A percentile compares a stretch with the other conserved stretches of the same genome.
phyloP scores from a whole-genome alignment of 208 protist genomes.

The Crithidia expoeki region DNA sequence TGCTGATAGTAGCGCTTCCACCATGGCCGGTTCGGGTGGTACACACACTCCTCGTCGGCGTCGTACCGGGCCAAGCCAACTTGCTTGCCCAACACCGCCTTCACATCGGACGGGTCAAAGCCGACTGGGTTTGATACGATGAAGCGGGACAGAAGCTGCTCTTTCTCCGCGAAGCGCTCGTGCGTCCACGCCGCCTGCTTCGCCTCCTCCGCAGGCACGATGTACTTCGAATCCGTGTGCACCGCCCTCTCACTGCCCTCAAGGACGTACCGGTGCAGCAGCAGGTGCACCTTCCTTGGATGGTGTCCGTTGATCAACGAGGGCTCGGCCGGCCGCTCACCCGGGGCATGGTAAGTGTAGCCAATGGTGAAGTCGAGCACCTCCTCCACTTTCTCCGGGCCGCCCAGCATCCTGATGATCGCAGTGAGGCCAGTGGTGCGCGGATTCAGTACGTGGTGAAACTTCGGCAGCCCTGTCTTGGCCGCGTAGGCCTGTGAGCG shows the following conservation, averaged over 20 bases:
- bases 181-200: constrained; percentile 63
- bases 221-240: constrained; percentile 9
- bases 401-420: constrained; percentile 76
- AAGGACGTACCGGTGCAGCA: constrained; percentile 54
- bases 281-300: constrained; percentile 75
- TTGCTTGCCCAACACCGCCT: constrained; percentile 54
- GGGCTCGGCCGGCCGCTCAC: constrained; percentile 65
- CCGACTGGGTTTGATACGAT: constrained; percentile 58
- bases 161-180: constrained; percentile 82
- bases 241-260: constrained; percentile 24
- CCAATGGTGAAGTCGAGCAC: constrained; percentile 86
- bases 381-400: constrained; percentile 65
- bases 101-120: constrained; percentile 65
- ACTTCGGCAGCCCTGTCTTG: constrained; percentile 54
- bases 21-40: constrained; percentile 19
- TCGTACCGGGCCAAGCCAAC: constrained; percentile 62
- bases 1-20: constrained; percentile 33
- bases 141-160: constrained; percentile 81
- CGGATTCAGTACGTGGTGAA: constrained; percentile 83
- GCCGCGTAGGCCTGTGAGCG: constrained; percentile 69
- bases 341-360: constrained; percentile 73
- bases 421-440: constrained; percentile 73
- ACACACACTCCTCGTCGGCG: constrained; percentile 38
- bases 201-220: constrained; percentile 50
- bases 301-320: constrained; percentile 75